Evolutionary conservation across 495 filamentous ascomycete genomes (phyloP), one percentile per base, ranked within the genome.

Genomic region (Penicillium manginii): DNA sequence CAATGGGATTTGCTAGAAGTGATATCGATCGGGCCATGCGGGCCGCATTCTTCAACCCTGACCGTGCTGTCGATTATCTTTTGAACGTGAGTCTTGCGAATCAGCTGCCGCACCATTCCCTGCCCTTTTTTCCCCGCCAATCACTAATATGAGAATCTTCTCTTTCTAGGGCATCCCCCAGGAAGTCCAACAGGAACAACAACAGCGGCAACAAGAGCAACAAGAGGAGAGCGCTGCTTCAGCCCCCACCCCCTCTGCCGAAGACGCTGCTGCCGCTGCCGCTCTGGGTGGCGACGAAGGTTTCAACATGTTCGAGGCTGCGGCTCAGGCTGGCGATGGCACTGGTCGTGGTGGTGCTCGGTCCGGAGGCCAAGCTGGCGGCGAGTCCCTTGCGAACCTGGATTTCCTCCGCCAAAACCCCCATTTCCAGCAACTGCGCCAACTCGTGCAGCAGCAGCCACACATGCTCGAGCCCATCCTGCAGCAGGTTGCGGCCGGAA

Each of bases 381-480:
- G 82, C 54, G 83, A 80, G 23, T 82, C 80, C 3, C 78, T 89
- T 3, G 88, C 86, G 7, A 96, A 91, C 64, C 86, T 98, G 37
- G 93, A 97, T 46, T 97, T 93, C 75, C 84, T 98, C n/a, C 89
- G 94, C 50, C 91, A 90, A 73, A 97, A 98, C 73, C 88, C 92
- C 23, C 92, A 97, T 74, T 98, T 98, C 77, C 94, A 98, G 73
- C 94, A 98, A 72, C 85, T 98, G 33, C 89, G 94, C 32, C 92
- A 96, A 74, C 88, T 98, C 11, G 94, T 98, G 17, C 94, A 98
- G 69, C 92, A 96, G 68, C 91, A 97, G 63, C 94, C 94, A 10
- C 89, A 91, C 65, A 98, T 98, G 94, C 87, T 98, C 6, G 94
- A 98, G 80, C 92, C 93, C 2, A 97, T 98, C 64, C 78, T 98